Base-by-base conservation (phyloP, 2,329 filamentous ascomycete genomes). In the Epichloe sibirici region DNA sequence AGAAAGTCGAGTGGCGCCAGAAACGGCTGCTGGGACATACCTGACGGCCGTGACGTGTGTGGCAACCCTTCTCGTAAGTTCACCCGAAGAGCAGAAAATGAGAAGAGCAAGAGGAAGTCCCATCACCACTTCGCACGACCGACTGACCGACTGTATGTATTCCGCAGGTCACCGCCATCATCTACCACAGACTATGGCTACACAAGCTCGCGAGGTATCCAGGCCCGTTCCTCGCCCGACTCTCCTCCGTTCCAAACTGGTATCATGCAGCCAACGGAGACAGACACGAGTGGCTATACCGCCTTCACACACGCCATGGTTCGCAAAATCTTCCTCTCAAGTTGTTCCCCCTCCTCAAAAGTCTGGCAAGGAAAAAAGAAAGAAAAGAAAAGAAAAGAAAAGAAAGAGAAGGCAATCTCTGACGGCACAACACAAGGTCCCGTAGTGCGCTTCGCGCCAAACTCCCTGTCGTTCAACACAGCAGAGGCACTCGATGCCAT, bases 271-370 rank as follows among this genome's bases (percentile, higher is more conserved):
- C 42, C 28, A 58, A 53, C 13, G 50, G 55, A 5, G 52, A 61
- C 44, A 54, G 58, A 9, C 58, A 61, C 23, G 40, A 59, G 3
- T 60, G 58, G 58, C 45, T 57, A 40, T 55, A 51, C 45, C 39
- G 45, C 6, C 38, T 59, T 3, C 59, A 61, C 45, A 28, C 56
- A 28, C 49, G 53, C 39, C 61, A 61, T 39, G 59, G 59, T 60
- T 25, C 15, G 53, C 25, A 5, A 3, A 51, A 35, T 15, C 6
- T 15, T 7, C 15, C 25, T 12, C 47, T 21, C 28, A n/a, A 5
- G 4, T 35, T 5, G 23, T 28, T 5, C 13, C 17, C 17, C 17
- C 17, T 21, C 17, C 17, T 21, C 17, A 21, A 21, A 21, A 21
- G 17, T 21, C 17, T 21, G 17, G 17, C 17, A 21, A 21, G 17